Evolutionary conservation across 352 stramenopile genomes (phyloP), one percentile per base, ranked within the genome.

Genomic region (Phytopythium cucurbitacearum): DNA sequence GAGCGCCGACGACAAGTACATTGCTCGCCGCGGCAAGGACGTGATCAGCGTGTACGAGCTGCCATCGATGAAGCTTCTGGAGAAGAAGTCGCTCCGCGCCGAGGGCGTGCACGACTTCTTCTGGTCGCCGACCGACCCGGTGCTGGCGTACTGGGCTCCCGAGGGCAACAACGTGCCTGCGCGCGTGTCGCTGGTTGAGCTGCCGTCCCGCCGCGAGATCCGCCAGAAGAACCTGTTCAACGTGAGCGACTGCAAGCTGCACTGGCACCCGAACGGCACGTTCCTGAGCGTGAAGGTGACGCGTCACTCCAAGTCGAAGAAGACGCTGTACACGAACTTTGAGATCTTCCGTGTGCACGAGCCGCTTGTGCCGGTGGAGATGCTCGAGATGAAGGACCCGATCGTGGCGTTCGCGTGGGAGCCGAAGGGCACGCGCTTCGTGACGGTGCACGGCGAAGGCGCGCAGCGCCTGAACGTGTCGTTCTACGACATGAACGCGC

Each of bases 221-320:
- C 90, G 96, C 40, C 94, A 98, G 71, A 99, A 99, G 87, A 99
- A 99, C 77, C 62, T 99, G 38, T 98, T 99, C 71, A 98, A 98
- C 62, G 95, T 99, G 40, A 91, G 81, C 60, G 94, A 98, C 59
- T 93, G 82, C 62, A 87, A 95, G 66, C 87, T 99, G 69, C 87
- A 96, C 46, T 98, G 95, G 95, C 96, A 99, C 63, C 83, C 96
- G 60, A 91, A 98, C 57, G 97, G 97, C 54, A 91, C 97, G 42
- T 98, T 94, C 73, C 53, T 98, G 42, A 95, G 87, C 53, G 91
- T 94, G 33, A 92, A 94, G 65, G 87, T 94, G 16, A 94, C 82
- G 47, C 80, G 85, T 39, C 82, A 93, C 73, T 91, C 80, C 62
- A 95, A 93, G 77, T 91, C 79, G 4, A 98, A 98, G 79, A 99